A percentile compares a stretch with the other conserved stretches of the same genome.
Conservation (phyloP, 2,329 filamentous ascomycete genomes). For the Nothophoma quercina region DNA sequence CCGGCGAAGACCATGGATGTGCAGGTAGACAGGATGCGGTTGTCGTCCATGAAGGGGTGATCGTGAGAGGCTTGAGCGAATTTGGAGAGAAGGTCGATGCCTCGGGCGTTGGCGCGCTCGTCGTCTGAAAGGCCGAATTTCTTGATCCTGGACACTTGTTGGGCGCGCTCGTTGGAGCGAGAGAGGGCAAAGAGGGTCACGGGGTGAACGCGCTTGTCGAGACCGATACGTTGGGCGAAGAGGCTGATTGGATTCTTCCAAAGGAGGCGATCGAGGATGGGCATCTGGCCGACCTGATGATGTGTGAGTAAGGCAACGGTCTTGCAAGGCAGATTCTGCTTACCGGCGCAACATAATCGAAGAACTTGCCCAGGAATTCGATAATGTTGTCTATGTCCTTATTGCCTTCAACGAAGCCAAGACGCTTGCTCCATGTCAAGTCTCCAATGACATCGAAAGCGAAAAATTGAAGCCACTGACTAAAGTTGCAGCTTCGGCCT, state of each 20-base stretch:
- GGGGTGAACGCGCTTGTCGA: slow-evolving; percentile 74
- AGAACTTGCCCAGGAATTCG: slow-evolving; percentile 67
- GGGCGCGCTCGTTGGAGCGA: slow-evolving; percentile 70
- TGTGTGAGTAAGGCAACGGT: slow-evolving; percentile 13
- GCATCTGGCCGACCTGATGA: slow-evolving; percentile 73
- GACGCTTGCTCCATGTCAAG: slow-evolving; percentile 76
- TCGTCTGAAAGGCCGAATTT: slow-evolving; percentile 50
- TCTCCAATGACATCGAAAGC: slow-evolving; percentile 84
- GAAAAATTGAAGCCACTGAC: slow-evolving; percentile 79
- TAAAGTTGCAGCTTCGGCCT: slow-evolving; percentile 66
- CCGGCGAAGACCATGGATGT: slow-evolving; percentile 77
- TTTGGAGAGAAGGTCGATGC: slow-evolving; percentile 71
- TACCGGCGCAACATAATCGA: slow-evolving; percentile 76
- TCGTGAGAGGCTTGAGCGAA: slow-evolving; percentile 73
- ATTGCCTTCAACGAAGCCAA: slow-evolving; percentile 78
- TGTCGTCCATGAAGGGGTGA: slow-evolving; percentile 75
- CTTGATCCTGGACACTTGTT: slow-evolving; percentile 59
- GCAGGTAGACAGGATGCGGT: slow-evolving; percentile 73
- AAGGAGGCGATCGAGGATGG: slow-evolving; percentile 71
- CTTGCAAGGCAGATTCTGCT: slow-evolving; percentile 28
- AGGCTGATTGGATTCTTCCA: slow-evolving; percentile 79
- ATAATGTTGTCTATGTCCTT: slow-evolving; percentile 80
- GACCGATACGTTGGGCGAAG: slow-evolving; percentile 70
- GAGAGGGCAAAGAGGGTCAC: slow-evolving; percentile 75
- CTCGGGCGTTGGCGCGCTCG: slow-evolving; percentile 41